Evolutionary conservation across 805 yeast genomes (phyloP), one percentile per base, ranked within the genome.

Genomic region (Dipodascus geniculatus): DNA sequence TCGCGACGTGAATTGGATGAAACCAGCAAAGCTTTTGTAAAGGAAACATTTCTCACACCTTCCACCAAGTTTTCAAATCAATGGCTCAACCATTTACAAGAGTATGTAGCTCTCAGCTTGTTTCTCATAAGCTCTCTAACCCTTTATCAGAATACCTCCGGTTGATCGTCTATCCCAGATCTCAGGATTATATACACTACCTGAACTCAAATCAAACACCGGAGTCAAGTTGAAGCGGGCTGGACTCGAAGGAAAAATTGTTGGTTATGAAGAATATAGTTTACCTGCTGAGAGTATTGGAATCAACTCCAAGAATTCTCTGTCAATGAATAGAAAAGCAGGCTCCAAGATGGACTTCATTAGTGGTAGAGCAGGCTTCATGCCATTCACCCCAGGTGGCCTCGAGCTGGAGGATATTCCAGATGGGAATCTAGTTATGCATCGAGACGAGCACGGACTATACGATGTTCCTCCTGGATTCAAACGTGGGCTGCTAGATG

Each of bases 381-480:
- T 91, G 62, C 99, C 99, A 0, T 93, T 93, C 64, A 82, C 84
- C 55, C 99, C 99, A 0, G 98, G 99, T 59, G 97, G 98, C 1
- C 61, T 69, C 59, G 61, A 56, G 60, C 3, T 56, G 61, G 9
- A 54, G 54, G 2, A 60, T 60, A n/a, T 38, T 6, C 44, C 44
- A n/a, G 6, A 54, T 54, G 20, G 59, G 54, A 22, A 60, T 55
- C 3, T 56, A 53, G 2, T 65, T 74, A 44, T 85, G 49, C 93
- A 85, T 61, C 77, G 83, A 62, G 91, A 86, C 62, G 70, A 68
- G 1, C 74, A 79, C 31, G 99, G 98, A 0, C 68, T 93, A 38
- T 86, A 83, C 62, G 95, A 87, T 65, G 68, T 80, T 1, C 93
- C 97, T 0, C 91, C 83, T 19, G 96, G 96, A 0, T 73, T 93